Percentiles rank a stretch among this genome's conserved stretches.
phyloP scores from a whole-genome alignment of 768 basidiomycete genomes.

The Leccinum subtestaceum region DNA sequence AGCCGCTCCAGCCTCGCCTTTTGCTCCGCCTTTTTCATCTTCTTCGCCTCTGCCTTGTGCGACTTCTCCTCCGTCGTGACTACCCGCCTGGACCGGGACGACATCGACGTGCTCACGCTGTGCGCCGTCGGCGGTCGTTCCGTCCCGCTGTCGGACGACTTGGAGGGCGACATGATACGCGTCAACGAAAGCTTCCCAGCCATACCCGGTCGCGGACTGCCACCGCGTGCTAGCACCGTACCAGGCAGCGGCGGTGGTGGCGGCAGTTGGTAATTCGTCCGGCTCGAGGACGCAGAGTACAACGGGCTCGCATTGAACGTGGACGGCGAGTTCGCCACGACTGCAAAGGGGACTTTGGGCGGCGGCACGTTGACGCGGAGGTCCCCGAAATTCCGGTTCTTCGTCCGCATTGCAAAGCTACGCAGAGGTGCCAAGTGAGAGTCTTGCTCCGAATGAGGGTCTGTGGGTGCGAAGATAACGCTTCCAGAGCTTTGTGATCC shows the following conservation, averaged over 20 bases:
- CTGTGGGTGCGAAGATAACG: slow-evolving; percentile 21
- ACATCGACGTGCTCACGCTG: slow-evolving; percentile 13
- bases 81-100: slow-evolving; percentile 15
- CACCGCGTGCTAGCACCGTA: neutral
- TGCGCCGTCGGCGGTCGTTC: slow-evolving; percentile 17
- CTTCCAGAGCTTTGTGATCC: slow-evolving; percentile 23
- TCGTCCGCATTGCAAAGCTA: slow-evolving; percentile 14
- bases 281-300: neutral
- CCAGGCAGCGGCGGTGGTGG: neutral
- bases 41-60: slow-evolving; percentile 43
- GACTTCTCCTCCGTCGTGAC: slow-evolving; percentile 40
- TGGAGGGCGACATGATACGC: slow-evolving; percentile 28
- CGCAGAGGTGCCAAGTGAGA: slow-evolving; percentile 11
- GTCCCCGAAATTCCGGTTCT: slow-evolving; percentile 29
- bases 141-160: slow-evolving; percentile 1
- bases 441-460: slow-evolving; percentile 19
- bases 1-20: slow-evolving; percentile 40
- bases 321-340: slow-evolving; percentile 16
- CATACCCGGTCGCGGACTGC: slow-evolving; percentile 11
- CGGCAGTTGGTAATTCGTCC: neutral
- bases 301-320: slow-evolving; percentile 5
- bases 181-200: slow-evolving; percentile 23
- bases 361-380: slow-evolving; percentile 32
- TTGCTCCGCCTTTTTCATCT: slow-evolving; percentile 40
- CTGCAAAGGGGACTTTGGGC: slow-evolving; percentile 13